A percentile compares a stretch with the other conserved stretches of the same genome.
These are phyloP conservation scores for Trypanosoma caninum DNA, from an alignment of 208 protist genomes.

Conservation along the genomic window DNA sequence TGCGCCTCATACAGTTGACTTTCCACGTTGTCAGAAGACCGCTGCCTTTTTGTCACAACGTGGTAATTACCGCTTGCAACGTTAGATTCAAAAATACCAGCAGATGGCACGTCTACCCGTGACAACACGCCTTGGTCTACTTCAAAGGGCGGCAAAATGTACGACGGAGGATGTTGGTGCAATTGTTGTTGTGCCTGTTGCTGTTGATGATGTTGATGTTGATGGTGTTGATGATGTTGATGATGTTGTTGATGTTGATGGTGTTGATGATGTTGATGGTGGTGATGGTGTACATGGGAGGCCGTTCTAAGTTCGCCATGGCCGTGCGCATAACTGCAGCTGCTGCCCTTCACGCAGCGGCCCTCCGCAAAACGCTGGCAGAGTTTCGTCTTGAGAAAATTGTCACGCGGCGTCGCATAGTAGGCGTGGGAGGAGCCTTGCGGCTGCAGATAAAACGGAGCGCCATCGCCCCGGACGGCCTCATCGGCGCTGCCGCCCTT, in stretches of 20 bases:
- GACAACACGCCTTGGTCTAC: constrained; percentile 13
- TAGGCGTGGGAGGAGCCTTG: constrained; percentile 13
- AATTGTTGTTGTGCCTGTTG: constrained; percentile 13
- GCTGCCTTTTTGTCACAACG: constrained; percentile 11
- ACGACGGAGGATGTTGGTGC: not conserved
- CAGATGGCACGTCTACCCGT: constrained; percentile 1
- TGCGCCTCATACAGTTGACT: not conserved
- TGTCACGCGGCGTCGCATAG: constrained; percentile 12
- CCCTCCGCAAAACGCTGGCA: constrained; percentile 78
- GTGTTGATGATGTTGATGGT: constrained; percentile 18
- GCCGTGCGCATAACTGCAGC: constrained; percentile 85
- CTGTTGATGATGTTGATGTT: constrained; percentile 11
- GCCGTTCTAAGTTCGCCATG: constrained; percentile 43
- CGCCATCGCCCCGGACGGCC: constrained; percentile 1
- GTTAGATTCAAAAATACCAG: constrained; percentile 6
- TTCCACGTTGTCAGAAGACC: constrained; percentile 1
- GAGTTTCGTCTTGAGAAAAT: constrained; percentile 55
- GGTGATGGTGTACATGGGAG: constrained; percentile 12
- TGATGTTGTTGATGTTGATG: constrained; percentile 19
- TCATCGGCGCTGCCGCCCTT: constrained; percentile 10
- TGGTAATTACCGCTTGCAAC: not conserved
- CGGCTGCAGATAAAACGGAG: constrained; percentile 13
- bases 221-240: constrained; percentile 18
- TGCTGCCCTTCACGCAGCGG: constrained; percentile 50
- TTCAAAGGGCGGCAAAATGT: constrained; percentile 8